Base-by-base conservation (phyloP, 139 green algal genomes). In the Coelastrella sp. region DNA sequence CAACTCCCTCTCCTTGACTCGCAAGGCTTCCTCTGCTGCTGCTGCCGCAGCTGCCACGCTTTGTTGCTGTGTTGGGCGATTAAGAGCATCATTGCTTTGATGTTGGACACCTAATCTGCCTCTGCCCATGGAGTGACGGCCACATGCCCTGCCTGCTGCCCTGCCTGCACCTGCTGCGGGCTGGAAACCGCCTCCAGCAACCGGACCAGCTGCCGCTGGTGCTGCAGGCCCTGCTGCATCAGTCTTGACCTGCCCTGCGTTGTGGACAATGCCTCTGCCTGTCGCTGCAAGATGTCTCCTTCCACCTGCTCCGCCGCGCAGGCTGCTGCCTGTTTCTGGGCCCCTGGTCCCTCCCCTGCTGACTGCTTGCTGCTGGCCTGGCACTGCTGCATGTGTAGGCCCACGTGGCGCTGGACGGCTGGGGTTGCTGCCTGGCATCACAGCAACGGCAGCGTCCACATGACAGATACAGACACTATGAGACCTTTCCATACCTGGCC, bases 1-100 rank as follows among this genome's bases (percentile, higher is more conserved):
- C 4, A 90, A 12, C 20, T 90, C 73, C 17, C 14, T 25, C 76
- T 90, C 76, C 57, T 90, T 90, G 5, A 14, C 63, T 22, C 80
- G 68, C 12, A 86, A 76, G 6, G 76, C 87, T 22, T 82, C 87
- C 25, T 75, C 87, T 14, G 73, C 75, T 75, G 58, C 58, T 65
- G 27, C 58, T 79, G 63, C 63, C 15, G 63, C 82, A 56, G 82
- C 63, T 78, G 61, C 49, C 63, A 57, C 49, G 22, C 35, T 75
- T 59, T 89, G 84, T 11, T 81, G 85, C 70, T 84, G 68, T 63
- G 68, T 25, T 82, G 56, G 17, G 0, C 25, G 83, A 24, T 58
- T 11, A 57, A 10, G 17, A 49, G 20, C 20, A 20, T 27, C 58
- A 59, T 22, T 58, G 22, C 74, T 24, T 57, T 9, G 11, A 59